Base-by-base conservation (phyloP, 208 protist genomes). In the Zelonia costaricensis region DNA sequence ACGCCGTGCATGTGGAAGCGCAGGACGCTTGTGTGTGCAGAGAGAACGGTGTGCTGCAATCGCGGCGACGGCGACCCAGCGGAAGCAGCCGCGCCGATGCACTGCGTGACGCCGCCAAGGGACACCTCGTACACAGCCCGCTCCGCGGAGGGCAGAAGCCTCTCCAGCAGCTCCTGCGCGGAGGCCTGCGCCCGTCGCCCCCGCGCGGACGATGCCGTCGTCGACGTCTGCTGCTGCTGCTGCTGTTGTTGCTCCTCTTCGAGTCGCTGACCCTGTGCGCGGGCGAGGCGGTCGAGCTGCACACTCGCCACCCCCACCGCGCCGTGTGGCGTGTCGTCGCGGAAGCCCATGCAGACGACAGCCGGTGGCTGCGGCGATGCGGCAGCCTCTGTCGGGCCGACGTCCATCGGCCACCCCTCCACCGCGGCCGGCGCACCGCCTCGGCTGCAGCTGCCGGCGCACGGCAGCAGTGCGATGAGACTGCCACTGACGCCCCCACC, bases 131-230 rank as follows among this genome's bases (percentile, higher is more conserved):
- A 72, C 40, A 72, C 66, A 9, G 38, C 0, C 13, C 66, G 57
- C 42, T 53, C 49, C 27, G 57, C 22, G 9, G 66, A 42, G 1
- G 66, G 58, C 42, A 72, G 49, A 2, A 72, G 66, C 42, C 60
- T 36, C 38, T 44, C 42, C 3, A 65, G 16, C 10, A 65, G 33
- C 2, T 64, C 66, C 22, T 64, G 39, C 20, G 20, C 40, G 6
- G 27, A 61, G 9, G 55, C n/a, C 25, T 15, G 47, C 15, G 23
- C 18, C 22, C 18, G 45, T 28, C 3, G 31, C 33, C n/a, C n/a
- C n/a, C n/a, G n/a, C n/a, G n/a, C n/a, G n/a, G n/a, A n/a, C n/a
- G n/a, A n/a, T n/a, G n/a, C n/a, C n/a, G n/a, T n/a, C n/a, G n/a
- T n/a, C n/a, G n/a, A n/a, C n/a, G n/a, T n/a, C n/a, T n/a, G n/a